Conservation (phyloP, 345 rosid species). For the Lumnitzera racemosa region DNA sequence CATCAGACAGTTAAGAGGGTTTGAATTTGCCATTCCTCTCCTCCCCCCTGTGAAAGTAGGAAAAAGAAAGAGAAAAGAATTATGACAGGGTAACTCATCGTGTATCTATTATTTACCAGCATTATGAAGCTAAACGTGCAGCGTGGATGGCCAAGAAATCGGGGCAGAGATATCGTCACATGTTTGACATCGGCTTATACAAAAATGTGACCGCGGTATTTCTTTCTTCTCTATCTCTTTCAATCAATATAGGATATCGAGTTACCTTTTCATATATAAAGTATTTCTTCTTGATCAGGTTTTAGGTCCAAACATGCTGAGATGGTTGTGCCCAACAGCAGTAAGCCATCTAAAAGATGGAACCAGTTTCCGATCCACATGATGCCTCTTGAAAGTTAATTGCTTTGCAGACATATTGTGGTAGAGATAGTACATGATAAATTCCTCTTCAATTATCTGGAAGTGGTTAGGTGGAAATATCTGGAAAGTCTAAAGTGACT, state of each 20-base stretch:
- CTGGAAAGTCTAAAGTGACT: too few species aligned
- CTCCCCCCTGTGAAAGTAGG: not conserved
- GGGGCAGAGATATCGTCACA: constrained; percentile 68
- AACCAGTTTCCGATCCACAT: constrained; percentile 27
- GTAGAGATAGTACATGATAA: too few species aligned
- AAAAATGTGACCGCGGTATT: constrained; percentile 55
- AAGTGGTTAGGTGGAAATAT: too few species aligned
- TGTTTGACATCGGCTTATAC: constrained; percentile 47
- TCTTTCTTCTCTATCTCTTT: constrained; percentile 10
- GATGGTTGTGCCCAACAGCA: constrained; percentile 72
- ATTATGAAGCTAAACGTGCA: constrained; percentile 58
- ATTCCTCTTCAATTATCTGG: too few species aligned
- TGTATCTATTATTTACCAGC: constrained; percentile 24
- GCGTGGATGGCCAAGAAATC: constrained; percentile 84
- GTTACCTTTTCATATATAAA: not conserved
- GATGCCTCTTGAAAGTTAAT: too few species aligned
- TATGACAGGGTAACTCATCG: not conserved
- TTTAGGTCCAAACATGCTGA: constrained; percentile 61
- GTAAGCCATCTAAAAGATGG: constrained; percentile 62
- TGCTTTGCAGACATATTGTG: too few species aligned
- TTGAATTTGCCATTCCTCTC: not conserved
- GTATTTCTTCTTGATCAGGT: constrained; percentile 38
- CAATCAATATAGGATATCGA: not conserved
- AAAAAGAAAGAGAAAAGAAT: not conserved
- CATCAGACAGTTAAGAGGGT: too few species aligned